Percentiles rank a stretch among this genome's conserved stretches.
phyloP scores from a whole-genome alignment of 2,329 filamentous ascomycete species.

The Endoconidiophora polonica region DNA sequence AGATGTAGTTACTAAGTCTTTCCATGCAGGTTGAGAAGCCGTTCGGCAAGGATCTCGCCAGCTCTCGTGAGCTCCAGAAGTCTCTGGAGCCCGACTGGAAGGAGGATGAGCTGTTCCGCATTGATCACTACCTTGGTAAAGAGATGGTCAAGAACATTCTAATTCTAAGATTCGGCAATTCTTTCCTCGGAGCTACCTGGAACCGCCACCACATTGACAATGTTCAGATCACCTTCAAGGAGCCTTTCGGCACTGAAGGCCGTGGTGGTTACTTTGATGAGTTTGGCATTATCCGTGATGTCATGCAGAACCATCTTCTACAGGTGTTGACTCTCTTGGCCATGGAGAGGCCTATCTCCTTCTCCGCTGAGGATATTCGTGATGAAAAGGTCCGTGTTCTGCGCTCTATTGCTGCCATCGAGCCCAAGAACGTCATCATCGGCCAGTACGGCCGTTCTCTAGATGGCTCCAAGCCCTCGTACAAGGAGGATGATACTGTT shows the following conservation, averaged over 20 bases:
- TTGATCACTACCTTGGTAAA: constrained; percentile 98
- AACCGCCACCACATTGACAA: constrained; percentile 99
- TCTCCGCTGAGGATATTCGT: constrained; percentile 93
- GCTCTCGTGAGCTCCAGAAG: constrained; percentile 86
- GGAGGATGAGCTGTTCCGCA: constrained; percentile 97
- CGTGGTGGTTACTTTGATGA: constrained; percentile 98
- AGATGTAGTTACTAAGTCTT: constrained; percentile 15
- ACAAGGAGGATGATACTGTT: constrained; percentile 97
- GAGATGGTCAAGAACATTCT: constrained; percentile 99
- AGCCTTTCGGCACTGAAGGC: constrained; percentile 95
- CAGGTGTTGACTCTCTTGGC: constrained; percentile 91
- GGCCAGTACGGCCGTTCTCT: constrained; percentile 95
- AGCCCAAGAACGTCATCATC: constrained; percentile 99
- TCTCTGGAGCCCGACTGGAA: constrained; percentile 96
- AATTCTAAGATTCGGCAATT: constrained; percentile 94
- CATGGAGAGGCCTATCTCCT: constrained; percentile 97
- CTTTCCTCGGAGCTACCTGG: constrained; percentile 97
- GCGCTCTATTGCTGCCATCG: constrained; percentile 80
- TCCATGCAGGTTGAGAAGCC: constrained; percentile 78
- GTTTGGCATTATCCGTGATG: constrained; percentile 97
- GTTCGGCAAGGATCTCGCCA: constrained; percentile 90
- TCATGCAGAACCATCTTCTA: constrained; percentile 98
- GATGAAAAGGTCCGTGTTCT: constrained; percentile 98
- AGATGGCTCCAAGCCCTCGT: constrained; percentile 88
- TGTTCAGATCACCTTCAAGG: constrained; percentile 98